Conservation (phyloP, 768 basidiomycete species). For the Paxillus involutus region DNA sequence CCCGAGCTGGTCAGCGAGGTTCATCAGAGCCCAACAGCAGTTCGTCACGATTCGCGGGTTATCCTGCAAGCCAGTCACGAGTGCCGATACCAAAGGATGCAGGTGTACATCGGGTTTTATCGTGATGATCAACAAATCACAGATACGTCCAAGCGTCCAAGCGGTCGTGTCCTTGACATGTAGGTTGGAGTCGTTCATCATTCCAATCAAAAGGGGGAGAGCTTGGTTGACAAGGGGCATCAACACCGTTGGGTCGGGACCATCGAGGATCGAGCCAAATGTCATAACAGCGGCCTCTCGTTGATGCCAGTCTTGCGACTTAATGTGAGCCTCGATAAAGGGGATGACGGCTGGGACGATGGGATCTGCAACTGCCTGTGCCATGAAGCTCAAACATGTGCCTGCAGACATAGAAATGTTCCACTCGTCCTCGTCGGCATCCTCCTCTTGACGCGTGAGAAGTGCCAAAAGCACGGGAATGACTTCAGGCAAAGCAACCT, state of each 20-base stretch:
- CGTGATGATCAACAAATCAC: slow-evolving; percentile 79
- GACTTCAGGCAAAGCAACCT: slow-evolving; percentile 92
- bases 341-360: slow-evolving; percentile 94
- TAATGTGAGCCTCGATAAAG: slow-evolving; percentile 97
- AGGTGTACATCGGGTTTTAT: slow-evolving; percentile 92
- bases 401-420: slow-evolving; percentile 97
- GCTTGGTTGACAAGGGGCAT: slow-evolving; percentile 93
- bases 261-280: slow-evolving; percentile 96
- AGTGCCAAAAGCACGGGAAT: slow-evolving; percentile 88
- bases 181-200: slow-evolving; percentile 85
- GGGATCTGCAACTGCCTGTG: slow-evolving; percentile 85
- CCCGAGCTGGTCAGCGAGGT: slow-evolving; percentile 87
- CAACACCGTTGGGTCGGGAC: slow-evolving; percentile 86
- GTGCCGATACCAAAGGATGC: slow-evolving; percentile 75
- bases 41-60: slow-evolving; percentile 86
- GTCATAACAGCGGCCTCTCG: slow-evolving; percentile 99
- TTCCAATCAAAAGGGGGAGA: slow-evolving; percentile 87
- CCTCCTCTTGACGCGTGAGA: slow-evolving; percentile 91
- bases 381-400: slow-evolving; percentile 85
- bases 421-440: slow-evolving; percentile 99
- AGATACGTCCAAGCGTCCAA: slow-evolving; percentile 96
- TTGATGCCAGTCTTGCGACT: slow-evolving; percentile 86
- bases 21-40: slow-evolving; percentile 97
- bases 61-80: slow-evolving; percentile 79
- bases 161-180: slow-evolving; percentile 97